Evolutionary conservation across 208 protist genomes (phyloP), one percentile per base, ranked within the genome.

Genomic region (Wallacemonas sp.): DNA sequence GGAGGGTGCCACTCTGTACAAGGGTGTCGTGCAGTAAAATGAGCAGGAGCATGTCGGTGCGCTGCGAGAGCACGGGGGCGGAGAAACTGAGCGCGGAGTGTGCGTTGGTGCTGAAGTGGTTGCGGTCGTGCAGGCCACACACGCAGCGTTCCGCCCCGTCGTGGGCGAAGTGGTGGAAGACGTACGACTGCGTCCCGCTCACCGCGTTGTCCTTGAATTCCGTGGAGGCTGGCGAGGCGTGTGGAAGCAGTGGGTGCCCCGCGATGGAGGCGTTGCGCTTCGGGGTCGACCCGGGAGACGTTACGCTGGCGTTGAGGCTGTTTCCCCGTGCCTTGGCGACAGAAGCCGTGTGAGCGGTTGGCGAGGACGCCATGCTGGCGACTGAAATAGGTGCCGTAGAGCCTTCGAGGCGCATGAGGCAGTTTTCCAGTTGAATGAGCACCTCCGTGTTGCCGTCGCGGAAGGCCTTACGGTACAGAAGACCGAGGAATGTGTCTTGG

Each of bases 121-220:
- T 58, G 29, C 88, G 73, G 34, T 73, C 71, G 50, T 80, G 62
- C 1, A 48, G 30, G 1, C 79, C 83, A 65, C 88, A 94, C 22
- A 70, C 71, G 50, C 88, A 94, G n/a, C 21, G 55, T 10, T 60
- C 46, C 4, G 68, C 54, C 1, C 64, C 33, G 58, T 90, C 88
- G 54, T 59, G 76, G 36, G 88, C 78, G 62, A 94, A 90, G 70
- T 91, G 83, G 66, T 94, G 88, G 54, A 94, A 94, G 15, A 78
- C 27, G 59, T 83, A 87, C 1, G 60, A 68, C 68, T 77, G 74
- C 27, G 73, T 32, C 46, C 55, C 48, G 5, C 41, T 50, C 4
- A 79, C 45, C 15, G 24, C 32, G 65, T 78, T 61, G 33, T 55
- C 68, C 3, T 66, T 63, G 13, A 79, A 78, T 45, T 85, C 79